These are phyloP conservation scores for Rosa lucieae DNA, from an alignment of 306 rosid genomes.

Conservation along the genomic window DNA sequence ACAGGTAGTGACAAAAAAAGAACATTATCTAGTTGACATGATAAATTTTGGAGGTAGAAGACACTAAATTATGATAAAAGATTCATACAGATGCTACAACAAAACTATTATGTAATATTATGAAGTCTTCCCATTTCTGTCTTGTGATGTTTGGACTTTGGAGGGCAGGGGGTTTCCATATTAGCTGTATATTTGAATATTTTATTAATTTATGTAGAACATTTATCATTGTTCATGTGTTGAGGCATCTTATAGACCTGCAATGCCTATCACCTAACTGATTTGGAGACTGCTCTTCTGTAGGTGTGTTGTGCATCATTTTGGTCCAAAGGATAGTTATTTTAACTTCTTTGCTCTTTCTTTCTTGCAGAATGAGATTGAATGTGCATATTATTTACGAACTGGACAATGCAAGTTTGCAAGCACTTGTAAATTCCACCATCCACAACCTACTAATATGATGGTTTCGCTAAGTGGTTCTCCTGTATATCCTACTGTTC, in stretches of 20 bases:
- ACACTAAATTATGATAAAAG: neutral
- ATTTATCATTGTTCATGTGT: neutral
- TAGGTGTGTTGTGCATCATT: neutral
- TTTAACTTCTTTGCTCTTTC: constrained; percentile 15
- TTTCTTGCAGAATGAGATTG: constrained; percentile 63
- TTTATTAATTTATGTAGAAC: neutral
- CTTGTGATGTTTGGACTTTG: neutral
- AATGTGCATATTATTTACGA: constrained; percentile 91
- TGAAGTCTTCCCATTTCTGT: neutral
- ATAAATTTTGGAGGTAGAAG: neutral
- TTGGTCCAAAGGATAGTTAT: neutral
- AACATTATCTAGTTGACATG: neutral
- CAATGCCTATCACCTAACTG: constrained; percentile 8
- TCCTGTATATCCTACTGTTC: constrained; percentile 80
- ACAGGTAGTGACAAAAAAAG: neutral
- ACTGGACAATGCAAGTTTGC: constrained; percentile 96
- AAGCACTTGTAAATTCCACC: constrained; percentile 93
- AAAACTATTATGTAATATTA: neutral
- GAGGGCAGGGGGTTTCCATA: neutral
- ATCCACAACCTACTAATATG: constrained; percentile 91
- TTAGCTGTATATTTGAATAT: neutral
- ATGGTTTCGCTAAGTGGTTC: constrained; percentile 85
- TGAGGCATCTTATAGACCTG: constrained; percentile 25
- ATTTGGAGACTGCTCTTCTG: constrained; percentile 14
- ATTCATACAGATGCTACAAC: neutral